phyloP scores from a whole-genome alignment of 2,329 filamentous ascomycete genomes.

The Bipolaris cookei region DNA sequence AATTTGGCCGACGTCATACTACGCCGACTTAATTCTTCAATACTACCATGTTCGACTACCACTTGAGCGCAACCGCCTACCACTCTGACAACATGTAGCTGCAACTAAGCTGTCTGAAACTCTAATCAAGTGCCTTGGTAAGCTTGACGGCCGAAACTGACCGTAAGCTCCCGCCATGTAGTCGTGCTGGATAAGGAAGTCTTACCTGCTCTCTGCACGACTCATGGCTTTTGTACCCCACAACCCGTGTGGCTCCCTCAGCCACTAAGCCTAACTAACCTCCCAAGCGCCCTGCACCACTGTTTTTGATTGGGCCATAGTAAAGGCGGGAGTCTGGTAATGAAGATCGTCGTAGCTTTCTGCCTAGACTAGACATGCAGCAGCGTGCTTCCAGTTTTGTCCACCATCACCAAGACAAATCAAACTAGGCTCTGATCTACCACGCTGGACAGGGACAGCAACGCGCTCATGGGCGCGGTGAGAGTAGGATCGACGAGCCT shows the following conservation, averaged over 20 bases:
- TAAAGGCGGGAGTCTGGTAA: neutral
- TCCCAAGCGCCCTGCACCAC: neutral
- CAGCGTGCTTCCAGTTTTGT: neutral
- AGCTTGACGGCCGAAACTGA: slow-evolving; percentile 7
- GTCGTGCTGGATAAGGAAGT: neutral
- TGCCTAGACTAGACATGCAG: neutral
- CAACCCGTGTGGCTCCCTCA: neutral
- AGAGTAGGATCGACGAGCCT: slow-evolving; percentile 3
- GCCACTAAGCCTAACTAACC: slow-evolving; percentile 1
- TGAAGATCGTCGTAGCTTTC: slow-evolving; percentile 7
- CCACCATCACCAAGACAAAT: neutral
- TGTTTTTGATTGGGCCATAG: neutral
- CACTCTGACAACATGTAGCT: neutral
- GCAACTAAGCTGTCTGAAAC: neutral
- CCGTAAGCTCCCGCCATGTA: neutral
- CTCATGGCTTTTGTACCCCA: slow-evolving; percentile 3
- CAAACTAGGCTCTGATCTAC: slow-evolving; percentile 1
- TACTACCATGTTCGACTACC: too few relatives aligned
- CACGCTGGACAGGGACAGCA: neutral
- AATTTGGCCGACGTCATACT: neutral
- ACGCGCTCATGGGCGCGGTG: neutral
- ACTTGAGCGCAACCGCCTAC: neutral
- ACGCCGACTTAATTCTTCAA: neutral
- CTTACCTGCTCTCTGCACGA: neutral
- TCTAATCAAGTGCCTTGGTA: neutral